Evolutionary conservation across 2,329 filamentous ascomycete genomes (phyloP), one percentile per base, ranked within the genome.

Genomic region (Monilinia laxa): DNA sequence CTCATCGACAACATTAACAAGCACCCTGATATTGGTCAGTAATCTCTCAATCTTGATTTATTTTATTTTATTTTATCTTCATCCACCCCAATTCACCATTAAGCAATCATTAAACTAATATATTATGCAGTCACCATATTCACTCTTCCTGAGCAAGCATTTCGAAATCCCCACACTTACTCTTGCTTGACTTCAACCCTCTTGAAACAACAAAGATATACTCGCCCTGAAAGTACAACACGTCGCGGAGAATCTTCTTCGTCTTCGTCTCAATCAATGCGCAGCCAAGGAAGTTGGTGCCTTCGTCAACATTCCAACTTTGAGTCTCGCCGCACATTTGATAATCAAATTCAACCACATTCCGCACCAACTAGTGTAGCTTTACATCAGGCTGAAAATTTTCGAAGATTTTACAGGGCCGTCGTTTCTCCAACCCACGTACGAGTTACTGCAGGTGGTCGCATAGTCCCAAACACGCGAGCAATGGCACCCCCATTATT

Each of bases 351-450:
- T 77, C 54, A 77, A 74, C 53, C 82, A 83, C 77, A 86, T 47
- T 78, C 82, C 62, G 85, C 85, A 28, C 86, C 86, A 14, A 76
- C 80, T 25, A 84, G 81, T 11, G 75, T 84, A 45, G 77, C 76
- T 49, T 82, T 84, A 35, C 86, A 89, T 74, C 83, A 84, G 71
- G 82, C 82, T 45, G 85, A 89, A 74, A 87, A 87, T n/a, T 90
- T 90, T 71, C 84, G 87, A 75, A 81, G 83, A 63, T 90, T 90
- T 74, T 89, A 87, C 78, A 86, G 87, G 74, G 86, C 87, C 14
- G 87, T 89, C n/a, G 82, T 85, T 5, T 90, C 87, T 45, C 87
- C 87, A 10, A 87, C 85, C 18, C 86, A 89, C 75, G 83, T 89
- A 69, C 84, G 87, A 20, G 87, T 90, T 60, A 90, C 87, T 25